These are phyloP conservation scores for Phytophthora foliorum DNA, from an alignment of 352 stramenopile species.

Conservation along the genomic window DNA sequence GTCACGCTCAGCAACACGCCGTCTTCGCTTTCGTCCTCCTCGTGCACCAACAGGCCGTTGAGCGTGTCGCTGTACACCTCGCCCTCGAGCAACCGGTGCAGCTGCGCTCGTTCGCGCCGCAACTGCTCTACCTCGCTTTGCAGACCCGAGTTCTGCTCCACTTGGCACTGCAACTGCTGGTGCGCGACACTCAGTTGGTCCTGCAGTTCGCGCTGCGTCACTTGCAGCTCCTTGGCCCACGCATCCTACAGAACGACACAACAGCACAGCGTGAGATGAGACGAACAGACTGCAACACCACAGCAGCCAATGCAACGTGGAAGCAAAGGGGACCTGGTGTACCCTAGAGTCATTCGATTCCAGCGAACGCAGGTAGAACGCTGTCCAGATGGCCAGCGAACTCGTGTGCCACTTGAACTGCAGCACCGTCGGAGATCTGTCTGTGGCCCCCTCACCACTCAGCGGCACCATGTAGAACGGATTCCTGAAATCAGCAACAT, in stretches of 20 bases:
- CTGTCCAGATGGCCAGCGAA: conserved; percentile 81
- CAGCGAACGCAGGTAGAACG: conserved; percentile 87
- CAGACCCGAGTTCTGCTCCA: conserved; percentile 80
- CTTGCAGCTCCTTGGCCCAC: conserved; percentile 85
- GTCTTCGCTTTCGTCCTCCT: conserved; percentile 82
- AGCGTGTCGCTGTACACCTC: conserved; percentile 81
- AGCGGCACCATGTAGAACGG: conserved; percentile 81
- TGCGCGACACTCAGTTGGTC: conserved; percentile 71
- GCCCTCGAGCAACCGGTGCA: conserved; percentile 69
- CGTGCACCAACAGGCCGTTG: conserved; percentile 75
- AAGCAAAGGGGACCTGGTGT: conserved; percentile 62
- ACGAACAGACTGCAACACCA: background rate
- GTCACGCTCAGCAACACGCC: conserved; percentile 83
- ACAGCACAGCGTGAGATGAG: conserved; percentile 14
- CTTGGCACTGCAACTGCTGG: conserved; percentile 74
- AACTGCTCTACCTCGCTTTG: conserved; percentile 73
- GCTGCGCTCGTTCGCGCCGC: conserved; percentile 65
- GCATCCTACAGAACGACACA: conserved; percentile 58
- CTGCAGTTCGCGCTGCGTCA: conserved; percentile 83
- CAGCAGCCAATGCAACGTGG: conserved; percentile 1
- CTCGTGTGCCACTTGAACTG: conserved; percentile 91
- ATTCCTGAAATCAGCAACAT: conserved; percentile 69
- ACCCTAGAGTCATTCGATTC: conserved; percentile 85
- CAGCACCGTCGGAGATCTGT: conserved; percentile 78
- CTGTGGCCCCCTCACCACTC: conserved; percentile 37